Evolutionary conservation across 179 eudicot genomes (phyloP).

Genomic region (Beta lomatogona): DNA sequence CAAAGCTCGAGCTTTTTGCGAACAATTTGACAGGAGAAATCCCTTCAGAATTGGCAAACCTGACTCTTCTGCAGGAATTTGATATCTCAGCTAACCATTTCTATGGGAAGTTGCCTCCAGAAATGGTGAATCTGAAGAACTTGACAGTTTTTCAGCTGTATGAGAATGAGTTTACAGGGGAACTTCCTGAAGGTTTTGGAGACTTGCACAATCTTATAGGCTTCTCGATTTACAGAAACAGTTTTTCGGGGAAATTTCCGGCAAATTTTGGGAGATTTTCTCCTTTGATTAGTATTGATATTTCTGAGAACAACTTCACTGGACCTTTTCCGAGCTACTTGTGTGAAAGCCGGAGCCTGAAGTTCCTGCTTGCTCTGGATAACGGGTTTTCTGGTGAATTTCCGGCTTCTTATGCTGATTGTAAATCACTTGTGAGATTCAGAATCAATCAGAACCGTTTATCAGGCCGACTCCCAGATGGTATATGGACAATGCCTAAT

Average conservation of each 20-base stretch:
- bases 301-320: constrained; percentile 77
- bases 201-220: constrained; percentile 51
- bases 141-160: constrained; percentile 67
- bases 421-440: constrained; percentile 66
- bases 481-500: constrained; percentile 74
- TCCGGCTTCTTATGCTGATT: constrained; percentile 58
- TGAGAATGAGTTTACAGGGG: constrained; percentile 70
- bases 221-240: constrained; percentile 72
- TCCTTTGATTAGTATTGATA: constrained; percentile 63
- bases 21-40: constrained; percentile 79
- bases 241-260: constrained; percentile 74
- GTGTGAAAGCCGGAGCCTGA: constrained; percentile 52
- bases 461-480: constrained; percentile 67
- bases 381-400: constrained; percentile 73
- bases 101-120: constrained; percentile 65
- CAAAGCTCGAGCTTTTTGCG: constrained; percentile 70
- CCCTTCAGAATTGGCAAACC: constrained; percentile 61
- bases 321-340: constrained; percentile 75
- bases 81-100: constrained; percentile 79
- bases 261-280: constrained; percentile 66
- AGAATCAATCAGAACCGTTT: constrained; percentile 69
- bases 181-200: constrained; percentile 72
- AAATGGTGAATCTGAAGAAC: constrained; percentile 63
- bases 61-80: constrained; percentile 65
- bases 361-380: constrained; percentile 68